Conservation (phyloP, 2,329 filamentous ascomycete genomes). For the Sordariomycetes sp. region DNA sequence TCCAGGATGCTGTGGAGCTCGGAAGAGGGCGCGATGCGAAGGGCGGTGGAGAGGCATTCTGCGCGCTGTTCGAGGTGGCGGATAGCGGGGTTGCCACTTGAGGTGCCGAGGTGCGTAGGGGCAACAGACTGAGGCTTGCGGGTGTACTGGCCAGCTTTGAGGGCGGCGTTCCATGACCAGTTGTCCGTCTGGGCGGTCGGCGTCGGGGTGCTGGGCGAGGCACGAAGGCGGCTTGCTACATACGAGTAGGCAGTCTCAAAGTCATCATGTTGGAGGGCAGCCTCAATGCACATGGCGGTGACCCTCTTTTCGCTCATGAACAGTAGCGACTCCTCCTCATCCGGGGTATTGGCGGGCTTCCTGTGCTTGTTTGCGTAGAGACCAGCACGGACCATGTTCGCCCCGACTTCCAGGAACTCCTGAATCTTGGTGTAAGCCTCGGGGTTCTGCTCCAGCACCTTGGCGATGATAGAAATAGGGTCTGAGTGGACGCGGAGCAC, state of each 20-base stretch:
- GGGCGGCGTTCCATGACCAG: constrained; percentile 66
- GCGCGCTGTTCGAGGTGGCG: constrained; percentile 69
- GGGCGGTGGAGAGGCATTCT: constrained; percentile 63
- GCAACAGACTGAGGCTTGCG: constrained; percentile 37
- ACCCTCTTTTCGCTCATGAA: constrained; percentile 49
- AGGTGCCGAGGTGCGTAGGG: constrained; percentile 46
- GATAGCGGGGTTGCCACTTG: constrained; percentile 46
- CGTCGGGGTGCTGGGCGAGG: not conserved
- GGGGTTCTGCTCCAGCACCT: constrained; percentile 62
- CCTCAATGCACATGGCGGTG: constrained; percentile 68
- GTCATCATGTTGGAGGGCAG: constrained; percentile 61
- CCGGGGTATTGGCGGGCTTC: not conserved
- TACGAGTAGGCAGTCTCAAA: constrained; percentile 84
- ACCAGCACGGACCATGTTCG: constrained; percentile 50
- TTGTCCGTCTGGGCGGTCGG: constrained; percentile 30
- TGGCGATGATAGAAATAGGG: constrained; percentile 58
- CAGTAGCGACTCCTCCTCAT: constrained; percentile 14
- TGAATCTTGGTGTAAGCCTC: constrained; percentile 63
- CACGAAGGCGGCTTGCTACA: constrained; percentile 54
- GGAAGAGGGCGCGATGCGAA: constrained; percentile 57
- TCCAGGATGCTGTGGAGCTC: constrained; percentile 64
- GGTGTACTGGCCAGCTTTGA: constrained; percentile 65
- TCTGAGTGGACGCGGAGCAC: constrained; percentile 65
- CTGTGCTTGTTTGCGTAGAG: constrained; percentile 13
- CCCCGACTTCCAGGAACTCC: constrained; percentile 56